Percentiles rank a stretch among this genome's conserved stretches.
Evolutionary conservation across 179 eudicot genomes (phyloP).

Genomic region (Drosera spatulata): DNA sequence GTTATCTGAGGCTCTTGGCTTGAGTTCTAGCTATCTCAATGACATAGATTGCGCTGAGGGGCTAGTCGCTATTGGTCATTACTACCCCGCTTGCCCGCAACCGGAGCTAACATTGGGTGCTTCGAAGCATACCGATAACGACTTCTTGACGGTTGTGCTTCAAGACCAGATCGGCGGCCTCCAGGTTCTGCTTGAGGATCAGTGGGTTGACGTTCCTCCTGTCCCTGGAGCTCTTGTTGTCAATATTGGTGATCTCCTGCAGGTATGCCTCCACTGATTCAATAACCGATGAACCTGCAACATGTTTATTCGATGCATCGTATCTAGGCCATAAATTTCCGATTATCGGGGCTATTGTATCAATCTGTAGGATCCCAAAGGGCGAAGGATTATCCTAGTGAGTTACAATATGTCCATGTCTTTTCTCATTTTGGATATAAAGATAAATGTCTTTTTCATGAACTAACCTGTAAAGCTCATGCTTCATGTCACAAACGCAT

Average conservation of each 20-base stretch:
- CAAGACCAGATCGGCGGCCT: slow-evolving; percentile 63
- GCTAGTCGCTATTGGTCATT: slow-evolving; percentile 22
- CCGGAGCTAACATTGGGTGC: slow-evolving; percentile 55
- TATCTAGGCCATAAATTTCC: neutral
- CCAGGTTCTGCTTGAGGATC: slow-evolving; percentile 31
- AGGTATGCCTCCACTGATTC: slow-evolving; percentile 16
- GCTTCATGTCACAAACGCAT: too few relatives aligned
- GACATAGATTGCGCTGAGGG: slow-evolving; percentile 43
- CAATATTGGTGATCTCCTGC: slow-evolving; percentile 50
- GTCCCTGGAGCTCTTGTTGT: slow-evolving; percentile 42
- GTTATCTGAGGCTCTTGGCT: slow-evolving; percentile 42
- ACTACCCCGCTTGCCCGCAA: slow-evolving; percentile 62
- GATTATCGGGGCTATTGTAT: too few relatives aligned
- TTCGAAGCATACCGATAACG: slow-evolving; percentile 36
- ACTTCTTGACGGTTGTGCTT: slow-evolving; percentile 43
- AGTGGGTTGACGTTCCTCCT: slow-evolving; percentile 56
- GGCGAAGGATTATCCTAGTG: too few relatives aligned
- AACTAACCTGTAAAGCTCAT: too few relatives aligned
- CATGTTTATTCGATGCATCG: neutral
- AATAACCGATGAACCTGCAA: neutral
- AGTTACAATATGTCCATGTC: too few relatives aligned
- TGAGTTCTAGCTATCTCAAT: slow-evolving; percentile 14
- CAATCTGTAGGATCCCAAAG: too few relatives aligned
- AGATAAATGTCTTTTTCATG: too few relatives aligned
- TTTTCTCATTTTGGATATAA: too few relatives aligned